Evolutionary conservation across 257 asterid genomes (phyloP).

Genomic region (Catharanthus roseus): DNA sequence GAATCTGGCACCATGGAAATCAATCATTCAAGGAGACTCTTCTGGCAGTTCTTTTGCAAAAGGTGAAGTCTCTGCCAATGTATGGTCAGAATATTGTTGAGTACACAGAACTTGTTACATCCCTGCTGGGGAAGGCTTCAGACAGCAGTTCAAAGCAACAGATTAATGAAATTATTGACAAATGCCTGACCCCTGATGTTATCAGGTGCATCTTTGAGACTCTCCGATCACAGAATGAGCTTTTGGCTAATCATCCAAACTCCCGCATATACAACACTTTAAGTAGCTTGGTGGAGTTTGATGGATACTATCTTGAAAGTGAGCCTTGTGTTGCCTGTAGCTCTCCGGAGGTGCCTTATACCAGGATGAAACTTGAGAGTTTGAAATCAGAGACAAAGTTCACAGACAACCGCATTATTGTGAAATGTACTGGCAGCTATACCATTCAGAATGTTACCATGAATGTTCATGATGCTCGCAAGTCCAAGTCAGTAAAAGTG

Average conservation of each 20-base stretch:
- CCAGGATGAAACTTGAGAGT: slow-evolving; percentile 97
- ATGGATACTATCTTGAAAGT: slow-evolving; percentile 99
- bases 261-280: slow-evolving; percentile 95
- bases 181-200: slow-evolving; percentile 81
- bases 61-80: slow-evolving; percentile 73
- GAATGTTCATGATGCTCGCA: slow-evolving; percentile 99
- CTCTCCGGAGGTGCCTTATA: slow-evolving; percentile 97
- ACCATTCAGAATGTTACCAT: slow-evolving; percentile 94
- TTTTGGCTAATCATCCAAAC: slow-evolving; percentile 98
- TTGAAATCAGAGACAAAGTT: slow-evolving; percentile 95
- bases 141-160: slow-evolving; percentile 60
- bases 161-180: slow-evolving; percentile 69
- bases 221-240: slow-evolving; percentile 92
- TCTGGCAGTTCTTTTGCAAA: slow-evolving; percentile 70
- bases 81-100: slow-evolving; percentile 89
- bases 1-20: slow-evolving; percentile 94
- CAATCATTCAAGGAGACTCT: slow-evolving; percentile 65
- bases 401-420: slow-evolving; percentile 97
- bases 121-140: slow-evolving; percentile 72
- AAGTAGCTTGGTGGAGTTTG: slow-evolving; percentile 98
- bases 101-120: slow-evolving; percentile 78
- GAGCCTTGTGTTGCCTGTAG: slow-evolving; percentile 99
- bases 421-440: slow-evolving; percentile 98
- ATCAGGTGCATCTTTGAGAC: slow-evolving; percentile 78
- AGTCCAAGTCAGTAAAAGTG: slow-evolving; percentile 94